Conservation (phyloP, 2,329 filamentous ascomycete genomes). For the Trichoderma citrinoviride region DNA sequence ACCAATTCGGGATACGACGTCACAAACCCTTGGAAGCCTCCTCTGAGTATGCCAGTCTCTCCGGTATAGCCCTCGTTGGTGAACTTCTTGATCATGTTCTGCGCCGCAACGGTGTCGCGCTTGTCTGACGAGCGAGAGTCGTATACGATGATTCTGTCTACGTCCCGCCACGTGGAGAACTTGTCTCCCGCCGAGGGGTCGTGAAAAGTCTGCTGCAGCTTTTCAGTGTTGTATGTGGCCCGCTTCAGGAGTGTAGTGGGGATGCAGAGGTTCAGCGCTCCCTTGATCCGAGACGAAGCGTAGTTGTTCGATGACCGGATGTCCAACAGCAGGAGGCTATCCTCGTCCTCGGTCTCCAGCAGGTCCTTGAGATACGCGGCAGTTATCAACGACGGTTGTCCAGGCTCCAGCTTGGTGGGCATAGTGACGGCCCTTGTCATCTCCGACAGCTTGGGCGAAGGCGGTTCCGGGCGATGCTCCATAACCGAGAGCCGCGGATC, state of each 20-base stretch:
- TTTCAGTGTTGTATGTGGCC: slow-evolving; percentile 84
- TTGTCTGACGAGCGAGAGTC: slow-evolving; percentile 73
- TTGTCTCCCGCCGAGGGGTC: slow-evolving; percentile 64
- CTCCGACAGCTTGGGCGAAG: slow-evolving; percentile 31
- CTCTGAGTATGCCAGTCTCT: slow-evolving; percentile 69
- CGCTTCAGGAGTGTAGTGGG: slow-evolving; percentile 91
- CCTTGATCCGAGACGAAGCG: slow-evolving; percentile 67
- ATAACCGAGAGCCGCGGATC: slow-evolving; percentile 56
- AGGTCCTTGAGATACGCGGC: slow-evolving; percentile 55
- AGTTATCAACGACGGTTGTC: slow-evolving; percentile 51
- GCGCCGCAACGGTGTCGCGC: slow-evolving; percentile 75
- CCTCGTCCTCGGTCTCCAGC: slow-evolving; percentile 42
- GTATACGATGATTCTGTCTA: slow-evolving; percentile 80
- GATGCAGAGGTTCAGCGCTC: slow-evolving; percentile 90
- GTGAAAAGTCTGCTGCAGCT: slow-evolving; percentile 83
- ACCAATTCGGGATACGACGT: slow-evolving; percentile 63
- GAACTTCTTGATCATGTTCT: slow-evolving; percentile 94
- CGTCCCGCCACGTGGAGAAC: slow-evolving; percentile 74
- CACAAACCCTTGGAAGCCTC: slow-evolving; percentile 76
- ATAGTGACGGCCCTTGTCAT: slow-evolving; percentile 48
- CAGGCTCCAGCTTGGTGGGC: slow-evolving; percentile 48
- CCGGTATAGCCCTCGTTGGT: slow-evolving; percentile 78
- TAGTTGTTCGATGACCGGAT: slow-evolving; percentile 85
- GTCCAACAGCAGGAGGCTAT: slow-evolving; percentile 69
- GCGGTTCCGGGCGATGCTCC: slow-evolving; percentile 45